These are phyloP conservation scores for Iris macrosiphon DNA, from an alignment of 106 monocot genomes.

Conservation along the genomic window DNA sequence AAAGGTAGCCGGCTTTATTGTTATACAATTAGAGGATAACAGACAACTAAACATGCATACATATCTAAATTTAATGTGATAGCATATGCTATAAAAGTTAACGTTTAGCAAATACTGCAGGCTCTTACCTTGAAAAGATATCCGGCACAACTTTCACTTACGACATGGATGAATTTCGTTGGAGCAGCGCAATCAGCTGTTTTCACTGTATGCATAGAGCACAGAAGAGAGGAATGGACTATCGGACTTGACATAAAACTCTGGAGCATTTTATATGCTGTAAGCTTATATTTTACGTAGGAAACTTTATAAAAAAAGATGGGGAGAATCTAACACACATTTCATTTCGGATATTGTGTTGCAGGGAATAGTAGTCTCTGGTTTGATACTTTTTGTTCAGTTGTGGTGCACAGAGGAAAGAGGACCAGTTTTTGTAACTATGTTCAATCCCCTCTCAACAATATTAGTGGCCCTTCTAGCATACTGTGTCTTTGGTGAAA, in stretches of 20 bases:
- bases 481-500: slow-evolving; percentile 73
- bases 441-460: slow-evolving; percentile 81
- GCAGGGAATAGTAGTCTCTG: slow-evolving; percentile 66
- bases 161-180: slow-evolving; percentile 80
- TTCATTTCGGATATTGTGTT: not conserved
- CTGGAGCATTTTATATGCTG: slow-evolving; percentile 69
- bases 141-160: slow-evolving; percentile 87
- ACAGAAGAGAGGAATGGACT: slow-evolving; percentile 54
- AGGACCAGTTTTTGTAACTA: slow-evolving; percentile 91
- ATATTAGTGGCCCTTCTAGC: slow-evolving; percentile 74
- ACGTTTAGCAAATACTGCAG: slow-evolving; percentile 40
- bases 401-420: slow-evolving; percentile 81
- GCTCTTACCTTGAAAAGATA: slow-evolving; percentile 67
- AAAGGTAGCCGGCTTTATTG: too few species aligned
- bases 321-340: not conserved
- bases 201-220: slow-evolving; percentile 55
- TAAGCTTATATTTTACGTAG: slow-evolving; percentile 23
- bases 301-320: too few species aligned
- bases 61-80: too few species aligned
- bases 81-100: too few species aligned
- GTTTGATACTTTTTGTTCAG: slow-evolving; percentile 64
- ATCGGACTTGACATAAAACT: slow-evolving; percentile 64
- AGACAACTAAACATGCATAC: too few species aligned
- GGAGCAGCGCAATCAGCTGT: slow-evolving; percentile 72
- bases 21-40: too few species aligned